phyloP scores from a whole-genome alignment of 768 basidiomycete species.

The Trametes cinnabarina region DNA sequence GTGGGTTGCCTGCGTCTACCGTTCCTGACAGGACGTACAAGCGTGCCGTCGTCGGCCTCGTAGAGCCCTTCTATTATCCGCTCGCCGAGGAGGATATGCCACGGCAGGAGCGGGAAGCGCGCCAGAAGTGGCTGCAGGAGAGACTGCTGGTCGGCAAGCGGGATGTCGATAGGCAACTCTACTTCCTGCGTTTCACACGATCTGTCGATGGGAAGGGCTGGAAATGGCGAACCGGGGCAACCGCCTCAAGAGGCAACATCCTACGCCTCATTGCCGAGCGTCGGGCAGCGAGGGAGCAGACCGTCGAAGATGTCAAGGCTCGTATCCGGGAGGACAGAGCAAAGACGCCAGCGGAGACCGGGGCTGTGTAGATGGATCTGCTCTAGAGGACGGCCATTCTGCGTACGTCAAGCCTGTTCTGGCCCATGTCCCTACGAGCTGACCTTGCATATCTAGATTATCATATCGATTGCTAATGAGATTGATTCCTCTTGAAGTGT shows the following conservation, averaged over 20 bases:
- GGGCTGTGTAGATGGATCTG: background rate
- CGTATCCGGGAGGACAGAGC: slow-evolving; percentile 27
- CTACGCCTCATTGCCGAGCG: slow-evolving; percentile 48
- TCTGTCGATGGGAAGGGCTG: slow-evolving; percentile 26
- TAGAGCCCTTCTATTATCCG: slow-evolving; percentile 93
- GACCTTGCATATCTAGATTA: background rate
- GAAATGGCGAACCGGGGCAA: slow-evolving; percentile 37
- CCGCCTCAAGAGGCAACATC: slow-evolving; percentile 48
- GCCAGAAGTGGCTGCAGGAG: slow-evolving; percentile 63
- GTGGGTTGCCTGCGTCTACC: background rate
- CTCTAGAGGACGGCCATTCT: background rate
- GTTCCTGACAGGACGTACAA: slow-evolving; percentile 65
- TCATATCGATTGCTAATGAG: background rate
- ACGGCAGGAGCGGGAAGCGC: slow-evolving; percentile 47
- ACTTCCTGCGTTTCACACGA: slow-evolving; percentile 30
- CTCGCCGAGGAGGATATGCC: slow-evolving; percentile 76
- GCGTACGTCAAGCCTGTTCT: background rate
- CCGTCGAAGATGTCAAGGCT: slow-evolving; percentile 37
- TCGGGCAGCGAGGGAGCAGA: slow-evolving; percentile 42
- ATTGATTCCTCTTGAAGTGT: too few species aligned
- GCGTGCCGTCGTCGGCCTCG: slow-evolving; percentile 86
- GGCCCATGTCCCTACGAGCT: background rate
- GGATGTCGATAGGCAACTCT: slow-evolving; percentile 23
- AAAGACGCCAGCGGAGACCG: background rate
- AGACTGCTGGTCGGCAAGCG: slow-evolving; percentile 39